Evolutionary conservation across 495 filamentous ascomycete genomes (phyloP), one percentile per base, ranked within the genome.

Genomic region (Monascus purpureus): DNA sequence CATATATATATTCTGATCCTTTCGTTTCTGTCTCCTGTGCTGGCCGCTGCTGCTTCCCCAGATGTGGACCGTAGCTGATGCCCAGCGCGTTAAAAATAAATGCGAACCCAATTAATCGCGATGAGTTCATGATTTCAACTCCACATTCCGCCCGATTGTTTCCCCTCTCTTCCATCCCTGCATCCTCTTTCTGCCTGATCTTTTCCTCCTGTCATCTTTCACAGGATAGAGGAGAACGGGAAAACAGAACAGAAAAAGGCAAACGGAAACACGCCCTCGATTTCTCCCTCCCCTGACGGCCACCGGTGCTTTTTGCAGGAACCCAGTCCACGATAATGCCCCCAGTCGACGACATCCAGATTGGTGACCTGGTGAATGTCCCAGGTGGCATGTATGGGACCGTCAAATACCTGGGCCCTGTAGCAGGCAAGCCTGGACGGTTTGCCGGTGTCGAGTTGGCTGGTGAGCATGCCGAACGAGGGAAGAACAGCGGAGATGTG

Each of bases 401-500:
- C 15, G 72, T 99, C 34, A 85, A 80, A 53, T 99, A 88, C 49
- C 63, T 99, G 38, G 90, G 90, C 3, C 60, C 61, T 23, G 87
- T 99, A 19, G 72, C 75, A 29, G 88, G 87, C 34, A 93, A 93
- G 63, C 82, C 80, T 31, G 90, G 90, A 24, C 68, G 72, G 8
- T 99, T 96, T 63, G 86, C 80, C 16, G 90, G 90, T n/a, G 83
- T 99, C 27, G 92, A 99, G 52, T 61, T 99, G 38, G 76, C 80
- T 41, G 59, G 70, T 32, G 82, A 92, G 40, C 85, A 73, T 50
- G 77, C 88, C 27, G 53, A 65, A 20, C 71, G 82, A 46, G 90
- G 90, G 19, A 97, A 99, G 63, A 99, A 99, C 49, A 88, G 68
- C 43, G 90, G 90, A 22, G 88, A 93, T 59, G 92, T 99, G 29